Percentiles rank a stretch among this genome's conserved stretches.
Conservation (phyloP, 495 filamentous ascomycete genomes). For the Penicillium simplicissimum region DNA sequence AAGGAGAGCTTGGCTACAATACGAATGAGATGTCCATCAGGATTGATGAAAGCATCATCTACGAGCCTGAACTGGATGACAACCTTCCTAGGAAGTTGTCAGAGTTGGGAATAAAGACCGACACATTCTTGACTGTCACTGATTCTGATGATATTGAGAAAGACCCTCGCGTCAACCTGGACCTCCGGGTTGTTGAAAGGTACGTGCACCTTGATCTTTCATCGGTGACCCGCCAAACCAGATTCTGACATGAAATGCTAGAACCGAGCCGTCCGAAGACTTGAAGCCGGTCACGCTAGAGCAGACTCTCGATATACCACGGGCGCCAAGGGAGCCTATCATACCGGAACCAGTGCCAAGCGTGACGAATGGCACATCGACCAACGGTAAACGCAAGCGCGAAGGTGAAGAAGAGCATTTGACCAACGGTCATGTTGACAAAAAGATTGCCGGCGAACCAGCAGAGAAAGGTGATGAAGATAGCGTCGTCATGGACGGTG, state of each 20-base stretch:
- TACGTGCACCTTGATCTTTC: slow-evolving; percentile 15
- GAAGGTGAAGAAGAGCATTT: slow-evolving; percentile 43
- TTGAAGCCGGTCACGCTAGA: slow-evolving; percentile 49
- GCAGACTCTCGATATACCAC: slow-evolving; percentile 49
- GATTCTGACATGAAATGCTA: slow-evolving; percentile 18
- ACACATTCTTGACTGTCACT: slow-evolving; percentile 78
- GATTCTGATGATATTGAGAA: slow-evolving; percentile 90
- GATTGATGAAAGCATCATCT: slow-evolving; percentile 71
- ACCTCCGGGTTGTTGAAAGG: slow-evolving; percentile 59
- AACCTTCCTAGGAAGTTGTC: slow-evolving; percentile 76
- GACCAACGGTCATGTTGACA: slow-evolving; percentile 43
- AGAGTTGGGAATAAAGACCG: slow-evolving; percentile 71
- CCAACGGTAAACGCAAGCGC: slow-evolving; percentile 46
- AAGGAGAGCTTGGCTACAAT: slow-evolving; percentile 73
- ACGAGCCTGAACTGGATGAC: slow-evolving; percentile 85
- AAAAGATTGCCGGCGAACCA: slow-evolving; percentile 42
- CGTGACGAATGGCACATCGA: slow-evolving; percentile 24
- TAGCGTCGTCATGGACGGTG: background rate
- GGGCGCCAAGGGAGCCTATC: slow-evolving; percentile 44
- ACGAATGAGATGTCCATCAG: slow-evolving; percentile 78
- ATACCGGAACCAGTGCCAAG: slow-evolving; percentile 7
- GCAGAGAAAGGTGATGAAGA: slow-evolving; percentile 36
- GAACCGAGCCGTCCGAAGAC: slow-evolving; percentile 34
- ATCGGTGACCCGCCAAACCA: background rate
- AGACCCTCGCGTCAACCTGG: slow-evolving; percentile 78